Percentiles rank a stretch among this genome's conserved stretches.
These are phyloP conservation scores for Pseudogymnoascus sp. DNA, from an alignment of 2,329 filamentous ascomycete genomes.

Conservation along the genomic window DNA sequence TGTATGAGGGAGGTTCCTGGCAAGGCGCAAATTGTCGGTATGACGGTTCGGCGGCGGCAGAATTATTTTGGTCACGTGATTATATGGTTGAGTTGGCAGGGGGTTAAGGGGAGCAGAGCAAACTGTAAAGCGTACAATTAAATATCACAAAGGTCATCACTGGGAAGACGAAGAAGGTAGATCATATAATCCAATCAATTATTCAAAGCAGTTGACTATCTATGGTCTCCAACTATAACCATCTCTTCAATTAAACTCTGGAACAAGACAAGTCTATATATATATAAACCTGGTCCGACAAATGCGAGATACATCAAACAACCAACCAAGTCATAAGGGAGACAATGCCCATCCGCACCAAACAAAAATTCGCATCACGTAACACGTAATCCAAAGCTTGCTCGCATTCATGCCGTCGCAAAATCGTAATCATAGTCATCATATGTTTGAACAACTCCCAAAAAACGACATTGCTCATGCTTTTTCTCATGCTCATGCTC, in stretches of 20 bases:
- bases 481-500: not conserved
- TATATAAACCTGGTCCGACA: not conserved
- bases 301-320: not conserved
- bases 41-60: not conserved
- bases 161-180: not conserved
- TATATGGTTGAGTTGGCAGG: not conserved
- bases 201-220: slow-evolving; percentile 6
- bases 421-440: not conserved
- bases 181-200: not conserved
- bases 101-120: not conserved
- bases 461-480: not conserved
- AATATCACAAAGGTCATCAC: not conserved
- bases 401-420: not conserved
- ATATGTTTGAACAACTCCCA: not conserved
- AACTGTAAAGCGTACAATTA: not conserved
- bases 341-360: not conserved
- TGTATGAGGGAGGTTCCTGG: not conserved
- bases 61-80: not conserved
- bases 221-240: not conserved
- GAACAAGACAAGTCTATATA: not conserved
- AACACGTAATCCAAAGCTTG: not conserved
- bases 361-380: not conserved
- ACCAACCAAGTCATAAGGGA: not conserved
- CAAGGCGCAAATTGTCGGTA: not conserved
- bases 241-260: not conserved